Evolutionary conservation across 805 yeast genomes (phyloP), one percentile per base, ranked within the genome.

Genomic region (Huiozyma sinensis): DNA sequence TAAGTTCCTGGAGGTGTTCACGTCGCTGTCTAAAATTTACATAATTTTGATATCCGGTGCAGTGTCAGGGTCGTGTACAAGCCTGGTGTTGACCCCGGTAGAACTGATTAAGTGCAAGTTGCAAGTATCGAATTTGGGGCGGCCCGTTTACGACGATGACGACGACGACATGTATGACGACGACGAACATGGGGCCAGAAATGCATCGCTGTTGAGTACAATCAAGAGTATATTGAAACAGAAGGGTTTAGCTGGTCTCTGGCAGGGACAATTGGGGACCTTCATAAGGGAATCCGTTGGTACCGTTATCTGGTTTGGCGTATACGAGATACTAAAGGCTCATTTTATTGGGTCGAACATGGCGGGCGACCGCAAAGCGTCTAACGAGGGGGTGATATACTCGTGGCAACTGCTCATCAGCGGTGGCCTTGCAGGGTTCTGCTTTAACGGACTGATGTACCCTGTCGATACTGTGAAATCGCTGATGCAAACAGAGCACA

Each of bases 401-500:
- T 75, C 47, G 5, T 56, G 72, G 50, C 85, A 83, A 52, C 62
- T 81, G n/a, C 65, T 89, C 49, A 44, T 72, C 1, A 81, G 95
- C 46, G 97, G 97, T 42, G 96, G 95, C 0, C 56, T 73, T 38
- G 95, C 97, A 0, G 97, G 97, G 30, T 61, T 88, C 4, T 71
- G 80, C 27, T 90, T 87, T 63, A 89, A 90, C 57, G 67, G 81
- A 6, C 76, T 87, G 4, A 69, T 85, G 41, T 90, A 81, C 63
- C 97, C 97, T 0, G 83, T 87, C 0, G 97, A 90, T 60, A 87
- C 97, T 1, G 73, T 90, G 46, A 90, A 90, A 63, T 81, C 90
- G 5, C 75, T 84, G 43, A 79, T 89, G 67, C 97, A 90, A 64
- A 55, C 65, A 4, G 56, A 56, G 33, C 61, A 57, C 24, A 33